phyloP scores from a whole-genome alignment of 805 yeast species.

The Candida coleopterorum region DNA sequence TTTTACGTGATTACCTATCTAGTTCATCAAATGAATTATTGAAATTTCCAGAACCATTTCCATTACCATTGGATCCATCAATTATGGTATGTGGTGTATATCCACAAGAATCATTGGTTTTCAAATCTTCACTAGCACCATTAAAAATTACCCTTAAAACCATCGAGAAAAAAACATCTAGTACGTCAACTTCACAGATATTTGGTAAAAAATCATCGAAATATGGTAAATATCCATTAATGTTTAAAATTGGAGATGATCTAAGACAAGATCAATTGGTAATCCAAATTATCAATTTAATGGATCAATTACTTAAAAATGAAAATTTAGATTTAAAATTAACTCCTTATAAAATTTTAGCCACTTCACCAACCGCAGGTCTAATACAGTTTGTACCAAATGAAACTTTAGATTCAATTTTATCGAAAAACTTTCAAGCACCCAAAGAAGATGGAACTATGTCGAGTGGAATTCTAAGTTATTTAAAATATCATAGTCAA shows the following conservation, averaged over 20 bases:
- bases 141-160: slow-evolving; percentile 76
- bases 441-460: slow-evolving; percentile 1
- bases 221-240: slow-evolving; percentile 61
- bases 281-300: slow-evolving; percentile 84
- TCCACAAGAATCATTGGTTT: slow-evolving; percentile 78
- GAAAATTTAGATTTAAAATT: slow-evolving; percentile 86
- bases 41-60: slow-evolving; percentile 47
- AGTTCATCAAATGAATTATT: slow-evolving; percentile 41
- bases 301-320: slow-evolving; percentile 82
- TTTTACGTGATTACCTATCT: slow-evolving; percentile 51
- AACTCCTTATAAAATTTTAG: slow-evolving; percentile 85
- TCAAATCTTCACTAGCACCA: slow-evolving; percentile 89
- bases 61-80: slow-evolving; percentile 81
- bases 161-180: slow-evolving; percentile 18
- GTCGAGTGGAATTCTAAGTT: slow-evolving; percentile 70
- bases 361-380: slow-evolving; percentile 89
- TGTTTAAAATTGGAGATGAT: slow-evolving; percentile 96
- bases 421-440: slow-evolving; percentile 33
- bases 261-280: slow-evolving; percentile 94
- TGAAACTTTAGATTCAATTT: slow-evolving; percentile 76
- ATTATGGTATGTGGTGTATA: slow-evolving; percentile 68
- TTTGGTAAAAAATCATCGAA: slow-evolving; percentile 27
- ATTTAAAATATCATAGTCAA: slow-evolving; percentile 52
- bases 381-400: slow-evolving; percentile 93
- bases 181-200: slow-evolving; percentile 20